Evolutionary conservation across 2,329 filamentous ascomycete species (phyloP).

Genomic region (Colletotrichum lupini): DNA sequence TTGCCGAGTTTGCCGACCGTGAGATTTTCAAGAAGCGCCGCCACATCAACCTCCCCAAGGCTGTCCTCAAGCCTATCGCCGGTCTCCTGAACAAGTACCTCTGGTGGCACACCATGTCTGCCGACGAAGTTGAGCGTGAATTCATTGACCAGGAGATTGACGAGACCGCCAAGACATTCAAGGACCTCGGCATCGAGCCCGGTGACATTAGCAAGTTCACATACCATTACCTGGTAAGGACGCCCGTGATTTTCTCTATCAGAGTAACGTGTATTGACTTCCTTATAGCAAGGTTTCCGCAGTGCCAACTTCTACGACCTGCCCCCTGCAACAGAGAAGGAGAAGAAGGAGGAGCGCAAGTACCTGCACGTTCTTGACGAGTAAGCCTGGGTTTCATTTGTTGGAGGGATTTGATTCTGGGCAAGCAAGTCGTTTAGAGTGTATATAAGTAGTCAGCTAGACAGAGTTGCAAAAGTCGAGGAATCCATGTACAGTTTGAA

Average conservation of each 20-base stretch:
- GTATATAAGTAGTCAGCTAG: conserved; percentile 46
- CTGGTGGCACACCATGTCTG: conserved; percentile 89
- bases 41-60: conserved; percentile 91
- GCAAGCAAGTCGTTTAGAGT: conserved; percentile 35
- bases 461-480: conserved; percentile 37
- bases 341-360: conserved; percentile 95
- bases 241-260: background rate
- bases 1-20: conserved; percentile 86
- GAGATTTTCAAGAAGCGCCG: conserved; percentile 92
- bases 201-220: conserved; percentile 87
- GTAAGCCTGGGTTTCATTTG: conserved; percentile 41
- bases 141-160: conserved; percentile 95
- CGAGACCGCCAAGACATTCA: conserved; percentile 91
- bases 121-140: conserved; percentile 90
- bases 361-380: conserved; percentile 95
- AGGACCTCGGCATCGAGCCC: conserved; percentile 90
- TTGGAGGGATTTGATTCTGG: conserved; percentile 34
- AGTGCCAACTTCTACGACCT: conserved; percentile 91
- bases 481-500: conserved; percentile 30
- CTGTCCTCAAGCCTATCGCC: conserved; percentile 79
- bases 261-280: conserved; percentile 43
- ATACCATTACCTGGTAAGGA: conserved; percentile 90
- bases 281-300: conserved; percentile 83
- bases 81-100: conserved; percentile 81
- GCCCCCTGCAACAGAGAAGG: conserved; percentile 92